Base-by-base conservation (phyloP, 495 filamentous ascomycete genomes). In the Tuber aestivum region DNA sequence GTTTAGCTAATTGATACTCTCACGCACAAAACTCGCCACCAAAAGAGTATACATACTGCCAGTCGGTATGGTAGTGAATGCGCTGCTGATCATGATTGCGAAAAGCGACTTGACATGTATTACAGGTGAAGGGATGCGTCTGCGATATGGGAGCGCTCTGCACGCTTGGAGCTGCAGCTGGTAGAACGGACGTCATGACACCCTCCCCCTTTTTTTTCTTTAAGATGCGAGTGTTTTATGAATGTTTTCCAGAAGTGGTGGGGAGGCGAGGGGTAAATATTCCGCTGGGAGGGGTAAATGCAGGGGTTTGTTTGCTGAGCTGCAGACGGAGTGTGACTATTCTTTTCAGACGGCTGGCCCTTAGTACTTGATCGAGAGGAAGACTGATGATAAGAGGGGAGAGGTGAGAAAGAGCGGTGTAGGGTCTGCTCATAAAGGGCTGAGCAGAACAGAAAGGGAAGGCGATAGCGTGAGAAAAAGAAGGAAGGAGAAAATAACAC, bases 101-200 rank as follows among this genome's bases (percentile, higher is more conserved):
- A 85, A 97, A 98, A 42, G 95, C 95, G 75, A 99, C 94, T 79
- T 97, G 94, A 80, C 95, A 99, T 42, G 95, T 93, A 86, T 99
- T 99, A 88, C 95, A 99, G 69, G 95, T 97, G 84, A 93, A 98
- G 2, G 95, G 94, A 84, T 97, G 92, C 37, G 91, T 89, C 61
- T 80, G 74, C 23, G 81, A 79, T 65, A 82, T 72, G 44, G 80
- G 76, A 18, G 80, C 69, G 71, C 76, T 79, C 42, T 80, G 78
- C n/a, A 80, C 48, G 41, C 48, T 71, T 7, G 78, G 78, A 44
- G 78, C 78, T 41, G 75, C 44, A 69, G 78, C 78, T n/a, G 78
- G 35, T 41, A 80, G 77, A 70, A 80, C 78, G 40, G 78, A 80
- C 70, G 78, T 80, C 78, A 80, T 80, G 44, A 23, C 61, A 74